Base-by-base conservation (phyloP, 139 green algal species). In the Edaphochlamys debaryana region DNA sequence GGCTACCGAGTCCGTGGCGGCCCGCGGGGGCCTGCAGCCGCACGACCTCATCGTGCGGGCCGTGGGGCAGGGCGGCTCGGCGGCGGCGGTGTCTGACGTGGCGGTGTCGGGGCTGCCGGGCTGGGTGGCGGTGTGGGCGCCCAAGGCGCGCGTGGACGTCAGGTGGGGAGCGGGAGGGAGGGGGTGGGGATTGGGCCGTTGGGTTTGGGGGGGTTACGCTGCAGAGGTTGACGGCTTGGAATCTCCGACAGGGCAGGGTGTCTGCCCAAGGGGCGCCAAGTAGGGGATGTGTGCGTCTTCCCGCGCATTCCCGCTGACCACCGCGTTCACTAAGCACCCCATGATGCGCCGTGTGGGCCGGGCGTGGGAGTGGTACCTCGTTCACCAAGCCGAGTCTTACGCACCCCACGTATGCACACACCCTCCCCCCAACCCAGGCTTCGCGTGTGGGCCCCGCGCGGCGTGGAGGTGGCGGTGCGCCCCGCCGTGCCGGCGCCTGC, bases 391-490 rank as follows among this genome's bases (percentile, higher is more conserved):
- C n/a, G n/a, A n/a, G n/a, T n/a, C n/a, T n/a, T n/a, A n/a, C n/a
- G n/a, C n/a, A n/a, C n/a, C n/a, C n/a, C n/a, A n/a, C n/a, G n/a
- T n/a, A n/a, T n/a, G n/a, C n/a, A n/a, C n/a, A n/a, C n/a, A n/a
- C n/a, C n/a, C n/a, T n/a, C n/a, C n/a, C 50, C 2, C 58, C 3
- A 48, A 27, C 5, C 68, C 73, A 72, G 41, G 48, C 40, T 98
- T 56, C 62, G 87, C 0, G 88, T 98, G 36, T 98, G 93, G 90
- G 90, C 85, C 22, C 94, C 95, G 1, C 75, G 85, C 1, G 96
- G 96, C 1, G 88, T 99, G 17, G 95, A 99, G 87, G 95, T 97
- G 69, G 98, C 97, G 85, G 60, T 94, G 52, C 85, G 96, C 23
- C 88, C 92, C n/a, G 90, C 94, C 8, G 72, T 98, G 82, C 96